These are phyloP conservation scores for Acacia confusa DNA, from an alignment of 306 rosid species.

Conservation along the genomic window DNA sequence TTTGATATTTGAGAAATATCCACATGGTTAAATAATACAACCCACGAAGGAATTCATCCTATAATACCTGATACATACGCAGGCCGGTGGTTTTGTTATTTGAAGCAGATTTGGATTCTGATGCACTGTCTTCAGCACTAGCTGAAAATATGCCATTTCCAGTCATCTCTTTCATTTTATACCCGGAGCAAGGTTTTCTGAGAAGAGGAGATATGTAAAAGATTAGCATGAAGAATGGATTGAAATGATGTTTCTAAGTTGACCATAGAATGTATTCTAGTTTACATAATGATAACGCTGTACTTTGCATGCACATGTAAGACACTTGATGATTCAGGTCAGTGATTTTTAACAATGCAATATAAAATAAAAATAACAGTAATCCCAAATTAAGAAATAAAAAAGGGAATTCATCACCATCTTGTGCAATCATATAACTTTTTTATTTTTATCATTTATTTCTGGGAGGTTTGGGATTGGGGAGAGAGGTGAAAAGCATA, in stretches of 20 bases:
- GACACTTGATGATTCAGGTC: neutral
- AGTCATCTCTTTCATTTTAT: conserved; percentile 82
- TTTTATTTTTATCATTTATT: neutral
- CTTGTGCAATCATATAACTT: neutral
- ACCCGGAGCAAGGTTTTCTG: conserved; percentile 92
- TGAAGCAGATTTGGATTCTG: conserved; percentile 50
- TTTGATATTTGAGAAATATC: conserved; percentile 6
- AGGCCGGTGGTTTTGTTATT: conserved; percentile 62
- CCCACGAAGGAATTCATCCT: neutral
- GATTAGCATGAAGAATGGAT: neutral
- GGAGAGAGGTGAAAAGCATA: neutral
- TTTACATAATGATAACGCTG: neutral
- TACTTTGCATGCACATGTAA: conserved; percentile 13
- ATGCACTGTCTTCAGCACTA: conserved; percentile 44
- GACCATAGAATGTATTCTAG: neutral
- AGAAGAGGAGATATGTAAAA: conserved; percentile 14
- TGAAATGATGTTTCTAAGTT: neutral
- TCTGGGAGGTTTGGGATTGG: neutral
- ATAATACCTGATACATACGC: conserved; percentile 67
- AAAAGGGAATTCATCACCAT: neutral
- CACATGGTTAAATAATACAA: neutral
- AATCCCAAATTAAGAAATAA: neutral
- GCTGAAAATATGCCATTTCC: conserved; percentile 78
- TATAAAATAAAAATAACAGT: neutral
- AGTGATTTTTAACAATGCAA: neutral